phyloP scores from a whole-genome alignment of 345 rosid species.

The Erucastrum elatum region DNA sequence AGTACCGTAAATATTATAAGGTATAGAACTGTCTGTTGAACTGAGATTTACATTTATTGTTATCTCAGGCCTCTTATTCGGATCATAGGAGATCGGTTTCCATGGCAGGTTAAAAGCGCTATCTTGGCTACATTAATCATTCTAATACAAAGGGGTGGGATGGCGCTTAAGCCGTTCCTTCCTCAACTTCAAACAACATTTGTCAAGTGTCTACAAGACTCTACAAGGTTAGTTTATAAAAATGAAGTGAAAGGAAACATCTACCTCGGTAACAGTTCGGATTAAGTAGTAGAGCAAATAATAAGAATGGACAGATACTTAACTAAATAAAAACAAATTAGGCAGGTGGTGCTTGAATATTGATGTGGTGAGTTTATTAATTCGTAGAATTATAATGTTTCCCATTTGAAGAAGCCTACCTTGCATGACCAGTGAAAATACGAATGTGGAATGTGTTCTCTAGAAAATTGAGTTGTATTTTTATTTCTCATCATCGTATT shows the following conservation, averaged over 20 bases:
- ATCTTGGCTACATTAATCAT: conserved; percentile 80
- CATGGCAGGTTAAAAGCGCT: conserved; percentile 99
- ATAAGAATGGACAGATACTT: neutral
- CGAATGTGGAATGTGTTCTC: neutral
- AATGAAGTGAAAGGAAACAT: conserved; percentile 7
- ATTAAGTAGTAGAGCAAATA: neutral
- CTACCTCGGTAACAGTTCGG: neutral
- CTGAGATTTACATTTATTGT: conserved; percentile 24
- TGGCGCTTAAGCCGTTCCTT: conserved; percentile 88
- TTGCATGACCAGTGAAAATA: neutral
- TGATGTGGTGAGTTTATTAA: neutral
- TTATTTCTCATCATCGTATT: neutral
- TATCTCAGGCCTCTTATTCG: conserved; percentile 91
- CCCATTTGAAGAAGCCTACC: neutral
- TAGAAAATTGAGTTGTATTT: conserved; percentile 10
- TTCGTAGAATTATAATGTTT: neutral
- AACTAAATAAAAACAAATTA: neutral
- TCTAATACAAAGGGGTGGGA: conserved; percentile 83
- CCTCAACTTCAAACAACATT: conserved; percentile 99
- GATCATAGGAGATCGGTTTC: conserved; percentile 94
- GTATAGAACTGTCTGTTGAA: neutral
- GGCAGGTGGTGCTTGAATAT: neutral
- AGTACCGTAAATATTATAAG: neutral
- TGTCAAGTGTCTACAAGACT: conserved; percentile 89
- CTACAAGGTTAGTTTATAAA: conserved; percentile 59